Evolutionary conservation across 2,329 filamentous ascomycete species (phyloP), one percentile per base, ranked within the genome.

Genomic region (Neocucurbitaria cava): DNA sequence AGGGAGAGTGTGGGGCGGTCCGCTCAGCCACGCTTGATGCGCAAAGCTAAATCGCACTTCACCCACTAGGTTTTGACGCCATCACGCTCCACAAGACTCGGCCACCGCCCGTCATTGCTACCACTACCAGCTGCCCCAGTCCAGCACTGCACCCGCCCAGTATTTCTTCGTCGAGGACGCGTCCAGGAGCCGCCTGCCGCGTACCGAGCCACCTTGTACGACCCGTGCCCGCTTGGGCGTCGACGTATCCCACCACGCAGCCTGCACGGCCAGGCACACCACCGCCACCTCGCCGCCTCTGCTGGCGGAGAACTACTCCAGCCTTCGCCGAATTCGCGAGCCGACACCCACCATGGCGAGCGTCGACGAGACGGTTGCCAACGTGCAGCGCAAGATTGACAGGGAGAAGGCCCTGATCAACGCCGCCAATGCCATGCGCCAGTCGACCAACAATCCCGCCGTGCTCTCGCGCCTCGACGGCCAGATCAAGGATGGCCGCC

Each of bases 371-470:
- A 82, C 86, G 62, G 83, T 87, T 78, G 87, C 87, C 79, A 90
- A 92, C 77, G 92, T 99, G 80, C 87, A 90, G 81, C 90, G 89
- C 82, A 98, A 99, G 89, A 98, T 99, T 78, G 92, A 97, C 83
- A 89, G 94, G 76, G 95, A 99, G 80, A 94, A 93, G 83, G 90
- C 89, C 70, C 88, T 98, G 73, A 95, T 99, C 83, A 90, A 90
- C 77, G 94, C 92, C 70, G 94, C 94, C 66, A 95, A 91, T 79
- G 87, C 90, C 69, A 96, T 99, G 93, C 90, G 92, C 79, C 89
- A 93, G 79, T 93, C 95, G 77, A 97, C 94, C 68, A 91, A 92
- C 81, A 99, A 99, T 78, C 90, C 93, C 66, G 85, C 88, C 58
- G 94, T 98, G 62, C 89, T 92, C 73, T 93, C 93, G 68, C 87